These are phyloP conservation scores for Pelargonium myrrhifolium DNA, from an alignment of 441 rosid genomes.

Conservation along the genomic window DNA sequence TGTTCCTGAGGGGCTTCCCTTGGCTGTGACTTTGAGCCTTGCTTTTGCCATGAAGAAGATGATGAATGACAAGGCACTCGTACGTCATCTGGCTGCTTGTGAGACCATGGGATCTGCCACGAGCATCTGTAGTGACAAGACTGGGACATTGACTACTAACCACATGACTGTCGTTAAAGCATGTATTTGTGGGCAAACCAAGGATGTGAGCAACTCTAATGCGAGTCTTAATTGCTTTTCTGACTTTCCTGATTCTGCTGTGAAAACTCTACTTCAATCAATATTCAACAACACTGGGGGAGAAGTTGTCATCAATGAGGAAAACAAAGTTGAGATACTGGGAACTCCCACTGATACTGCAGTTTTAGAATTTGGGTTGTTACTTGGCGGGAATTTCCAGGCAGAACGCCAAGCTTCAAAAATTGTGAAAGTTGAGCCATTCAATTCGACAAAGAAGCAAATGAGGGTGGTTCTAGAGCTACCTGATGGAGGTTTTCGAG, in stretches of 20 bases:
- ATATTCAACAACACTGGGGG: conserved; percentile 65
- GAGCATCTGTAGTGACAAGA: conserved; percentile 46
- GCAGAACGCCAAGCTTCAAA: conserved; percentile 31
- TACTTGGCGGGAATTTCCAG: conserved; percentile 44
- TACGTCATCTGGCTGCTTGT: conserved; percentile 51
- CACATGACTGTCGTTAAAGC: conserved; percentile 52
- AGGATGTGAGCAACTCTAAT: conserved; percentile 43
- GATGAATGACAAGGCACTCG: conserved; percentile 63
- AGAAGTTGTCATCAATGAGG: conserved; percentile 40
- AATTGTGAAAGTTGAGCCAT: conserved; percentile 52
- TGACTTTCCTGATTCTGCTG: conserved; percentile 35
- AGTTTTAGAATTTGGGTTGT: conserved; percentile 51
- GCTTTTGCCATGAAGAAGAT: conserved; percentile 60
- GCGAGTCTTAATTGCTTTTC: conserved; percentile 30
- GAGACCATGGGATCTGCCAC: conserved; percentile 59
- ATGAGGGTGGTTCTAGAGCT: conserved; percentile 40
- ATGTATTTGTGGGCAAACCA: conserved; percentile 37
- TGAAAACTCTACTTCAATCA: conserved; percentile 47
- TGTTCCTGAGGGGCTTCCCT: conserved; percentile 53
- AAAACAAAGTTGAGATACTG: conserved; percentile 42
- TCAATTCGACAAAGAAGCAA: conserved; percentile 38
- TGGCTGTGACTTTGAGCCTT: conserved; percentile 54
- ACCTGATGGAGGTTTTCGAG: conserved; percentile 31
- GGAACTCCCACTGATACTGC: conserved; percentile 77
- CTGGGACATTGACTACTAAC: conserved; percentile 51